Evolutionary conservation across 2,329 filamentous ascomycete genomes (phyloP), one percentile per base, ranked within the genome.

Genomic region (Didymella segeticola): DNA sequence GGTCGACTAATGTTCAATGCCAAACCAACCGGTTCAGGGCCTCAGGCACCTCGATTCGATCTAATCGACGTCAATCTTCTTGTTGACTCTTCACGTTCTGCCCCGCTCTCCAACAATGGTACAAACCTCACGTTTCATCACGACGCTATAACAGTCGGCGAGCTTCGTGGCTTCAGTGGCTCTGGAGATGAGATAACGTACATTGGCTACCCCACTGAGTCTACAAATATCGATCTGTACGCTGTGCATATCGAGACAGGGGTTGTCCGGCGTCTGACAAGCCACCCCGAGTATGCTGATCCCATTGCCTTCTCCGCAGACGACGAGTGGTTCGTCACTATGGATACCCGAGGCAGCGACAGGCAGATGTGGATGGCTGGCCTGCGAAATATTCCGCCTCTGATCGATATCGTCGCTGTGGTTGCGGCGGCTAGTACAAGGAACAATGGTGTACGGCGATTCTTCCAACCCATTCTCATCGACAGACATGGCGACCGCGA

Each of bases 391-490:
- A 65, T 81, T 0, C 78, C 79, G 1, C 78, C 78, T 0, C n/a
- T 81, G 0, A 71, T 68, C 7, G 78, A 80, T 41, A 34, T 63
- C 1, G 45, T 66, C 12, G 48, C 49, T 2, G 22, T 49, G 1
- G 55, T 38, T 14, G 54, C 55, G n/a, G 54, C 58, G 5, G 69
- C 77, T 0, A 79, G 77, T 1, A 76, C 71, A 2, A 75, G 80
- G 5, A 82, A 82, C 53, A 81, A 82, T 43, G 77, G 78, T 0
- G 42, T 47, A 1, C 69, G 79, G 5, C 67, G 79, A 0, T 82
- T 81, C 68, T 82, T 81, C 50, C 72, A 78, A 50, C 79, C 78
- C 0, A 76, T 69, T 23, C 65, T 82, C 1, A 62, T 82, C 4
- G 78, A 81, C 47, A 58, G 61, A 0, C 57, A 79, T 27, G 80